phyloP scores from a whole-genome alignment of 139 green algal genomes.

The Microglena sp. region DNA sequence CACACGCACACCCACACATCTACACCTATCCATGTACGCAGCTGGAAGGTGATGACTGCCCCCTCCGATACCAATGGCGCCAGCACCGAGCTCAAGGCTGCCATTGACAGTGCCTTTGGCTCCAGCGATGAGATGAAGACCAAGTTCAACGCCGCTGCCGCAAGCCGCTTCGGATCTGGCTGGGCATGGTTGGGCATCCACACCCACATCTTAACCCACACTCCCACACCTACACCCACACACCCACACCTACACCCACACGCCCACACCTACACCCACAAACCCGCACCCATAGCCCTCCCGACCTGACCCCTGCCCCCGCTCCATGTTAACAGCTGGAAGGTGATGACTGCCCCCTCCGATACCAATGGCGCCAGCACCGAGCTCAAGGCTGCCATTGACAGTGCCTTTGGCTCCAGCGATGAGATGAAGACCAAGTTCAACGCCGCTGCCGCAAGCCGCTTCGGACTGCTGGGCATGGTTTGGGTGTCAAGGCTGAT shows the following conservation, averaged over 20 bases:
- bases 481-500: constrained; percentile 49
- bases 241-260: neutral
- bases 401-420: constrained; percentile 49
- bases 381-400: constrained; percentile 60
- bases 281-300: neutral
- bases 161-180: constrained; percentile 64
- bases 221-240: neutral
- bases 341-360: neutral
- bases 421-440: constrained; percentile 76
- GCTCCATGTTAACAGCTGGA: neutral
- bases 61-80: constrained; percentile 4
- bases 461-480: constrained; percentile 83
- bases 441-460: constrained; percentile 51
- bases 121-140: constrained; percentile 65
- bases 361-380: constrained; percentile 4
- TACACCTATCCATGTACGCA: neutral
- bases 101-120: constrained; percentile 59
- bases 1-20: neutral
- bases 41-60: neutral
- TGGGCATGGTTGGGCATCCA: constrained; percentile 71
- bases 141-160: constrained; percentile 68
- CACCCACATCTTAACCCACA: neutral
- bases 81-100: constrained; percentile 40
- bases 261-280: neutral
- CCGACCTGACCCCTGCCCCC: too few relatives aligned